Evolutionary conservation across 2,329 filamentous ascomycete species (phyloP).

Genomic region (Alternaria sp.): DNA sequence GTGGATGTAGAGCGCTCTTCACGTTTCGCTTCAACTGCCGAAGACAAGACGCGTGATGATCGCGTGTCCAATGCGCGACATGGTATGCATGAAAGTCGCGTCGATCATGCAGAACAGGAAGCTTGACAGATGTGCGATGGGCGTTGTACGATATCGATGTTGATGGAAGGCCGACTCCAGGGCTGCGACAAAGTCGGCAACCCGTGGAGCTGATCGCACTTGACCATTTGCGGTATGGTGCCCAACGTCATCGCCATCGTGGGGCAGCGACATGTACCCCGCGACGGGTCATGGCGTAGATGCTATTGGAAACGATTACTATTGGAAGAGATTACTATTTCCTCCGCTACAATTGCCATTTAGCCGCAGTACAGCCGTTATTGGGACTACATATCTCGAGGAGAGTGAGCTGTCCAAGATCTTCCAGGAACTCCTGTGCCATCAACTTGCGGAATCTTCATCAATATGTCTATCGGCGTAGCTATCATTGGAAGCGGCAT

Average conservation of each 20-base stretch:
- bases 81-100: neutral
- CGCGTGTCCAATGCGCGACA: neutral
- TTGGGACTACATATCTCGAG: neutral
- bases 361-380: constrained; percentile 21
- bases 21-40: neutral
- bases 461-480: constrained; percentile 54
- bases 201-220: constrained; percentile 12
- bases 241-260: constrained; percentile 22
- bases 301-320: constrained; percentile 13
- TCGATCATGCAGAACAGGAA: neutral
- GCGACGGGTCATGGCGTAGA: constrained; percentile 4
- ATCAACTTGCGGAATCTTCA: neutral
- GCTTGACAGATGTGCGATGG: neutral
- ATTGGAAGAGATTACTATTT: constrained; percentile 5
- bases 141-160: neutral
- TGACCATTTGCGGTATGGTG: constrained; percentile 21
- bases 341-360: constrained; percentile 19
- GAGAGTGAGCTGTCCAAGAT: neutral
- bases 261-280: constrained; percentile 21
- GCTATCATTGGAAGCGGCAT: constrained; percentile 70
- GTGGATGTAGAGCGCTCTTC: neutral
- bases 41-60: neutral
- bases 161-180: neutral
- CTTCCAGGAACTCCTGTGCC: neutral
- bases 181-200: neutral